Percentiles rank a stretch among this genome's conserved stretches.
Conservation (phyloP, 2,329 filamentous ascomycete genomes). For the Aspergillus vadensis region DNA sequence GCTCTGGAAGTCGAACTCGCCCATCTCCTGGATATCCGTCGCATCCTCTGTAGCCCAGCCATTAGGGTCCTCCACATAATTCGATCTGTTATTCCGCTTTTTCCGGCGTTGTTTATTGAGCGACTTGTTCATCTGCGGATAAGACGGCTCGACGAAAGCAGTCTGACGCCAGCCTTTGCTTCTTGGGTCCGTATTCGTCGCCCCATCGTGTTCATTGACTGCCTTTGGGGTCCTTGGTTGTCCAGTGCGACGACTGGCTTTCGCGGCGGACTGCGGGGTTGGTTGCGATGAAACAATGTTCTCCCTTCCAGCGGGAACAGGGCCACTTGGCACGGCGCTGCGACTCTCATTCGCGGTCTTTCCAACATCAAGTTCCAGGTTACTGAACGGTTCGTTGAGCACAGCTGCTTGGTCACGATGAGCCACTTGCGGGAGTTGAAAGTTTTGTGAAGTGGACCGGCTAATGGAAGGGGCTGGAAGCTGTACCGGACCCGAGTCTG, state of each 20-base stretch:
- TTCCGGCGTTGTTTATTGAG: slow-evolving; percentile 48
- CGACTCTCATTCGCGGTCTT: slow-evolving; percentile 15
- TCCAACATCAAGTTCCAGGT: slow-evolving; percentile 38
- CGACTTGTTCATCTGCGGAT: slow-evolving; percentile 44
- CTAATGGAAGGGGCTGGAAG: slow-evolving; percentile 29
- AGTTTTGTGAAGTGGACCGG: slow-evolving; percentile 24
- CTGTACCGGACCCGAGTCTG: slow-evolving; percentile 16
- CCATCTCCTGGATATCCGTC: slow-evolving; percentile 88
- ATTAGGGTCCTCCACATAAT: slow-evolving; percentile 62
- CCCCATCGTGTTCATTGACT: slow-evolving; percentile 36
- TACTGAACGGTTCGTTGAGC: slow-evolving; percentile 50
- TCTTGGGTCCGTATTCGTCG: slow-evolving; percentile 43
- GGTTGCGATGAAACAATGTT: slow-evolving; percentile 24
- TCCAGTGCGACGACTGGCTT: slow-evolving; percentile 49
- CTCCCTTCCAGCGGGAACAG: slow-evolving; percentile 23
- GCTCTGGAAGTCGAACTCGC: slow-evolving; percentile 90
- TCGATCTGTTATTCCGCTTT: slow-evolving; percentile 43
- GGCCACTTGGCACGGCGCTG: slow-evolving; percentile 12
- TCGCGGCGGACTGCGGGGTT: slow-evolving; percentile 31
- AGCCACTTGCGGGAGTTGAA: slow-evolving; percentile 17
- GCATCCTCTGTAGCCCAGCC: slow-evolving; percentile 97
- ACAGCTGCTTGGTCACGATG: slow-evolving; percentile 34
- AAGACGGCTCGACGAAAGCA: slow-evolving; percentile 61
- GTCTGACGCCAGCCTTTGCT: slow-evolving; percentile 70
- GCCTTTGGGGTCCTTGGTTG: slow-evolving; percentile 45